Conservation (phyloP, 352 stramenopile genomes). For the Globisporangium spinosum region DNA sequence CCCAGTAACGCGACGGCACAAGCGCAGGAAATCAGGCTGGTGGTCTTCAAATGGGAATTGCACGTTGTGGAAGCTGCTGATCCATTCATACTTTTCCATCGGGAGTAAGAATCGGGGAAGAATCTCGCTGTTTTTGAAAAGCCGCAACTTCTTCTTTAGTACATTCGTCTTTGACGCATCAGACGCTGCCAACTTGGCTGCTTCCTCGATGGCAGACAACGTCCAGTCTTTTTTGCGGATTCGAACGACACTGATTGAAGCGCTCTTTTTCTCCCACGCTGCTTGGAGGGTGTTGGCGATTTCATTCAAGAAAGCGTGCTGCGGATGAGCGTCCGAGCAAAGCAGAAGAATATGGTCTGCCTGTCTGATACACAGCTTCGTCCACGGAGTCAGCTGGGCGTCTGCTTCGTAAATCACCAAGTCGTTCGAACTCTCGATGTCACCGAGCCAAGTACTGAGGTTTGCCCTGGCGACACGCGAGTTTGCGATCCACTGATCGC, state of each 20-base stretch:
- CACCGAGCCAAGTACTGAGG: constrained; percentile 73
- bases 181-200: constrained; percentile 37
- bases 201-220: constrained; percentile 46
- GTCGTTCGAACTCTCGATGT: constrained; percentile 74
- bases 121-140: constrained; percentile 55
- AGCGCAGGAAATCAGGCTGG: constrained; percentile 69
- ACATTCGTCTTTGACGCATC: constrained; percentile 49
- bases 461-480: constrained; percentile 65
- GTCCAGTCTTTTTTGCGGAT: constrained; percentile 79
- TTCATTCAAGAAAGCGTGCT: constrained; percentile 68
- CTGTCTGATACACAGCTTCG: constrained; percentile 80
- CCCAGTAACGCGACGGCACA: constrained; percentile 90
- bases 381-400: constrained; percentile 66
- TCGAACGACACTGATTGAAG: constrained; percentile 71
- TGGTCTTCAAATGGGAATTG: constrained; percentile 77
- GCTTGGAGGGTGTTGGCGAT: constrained; percentile 62
- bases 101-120: constrained; percentile 66
- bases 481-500: constrained; percentile 66
- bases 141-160: constrained; percentile 54
- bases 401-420: constrained; percentile 84
- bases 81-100: constrained; percentile 87
- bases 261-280: constrained; percentile 72
- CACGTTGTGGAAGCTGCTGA: constrained; percentile 84
- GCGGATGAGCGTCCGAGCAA: constrained; percentile 65
- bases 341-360: constrained; percentile 82